Conservation (phyloP, 2,329 filamentous ascomycete genomes). For the Aspergillus carbonarius region DNA sequence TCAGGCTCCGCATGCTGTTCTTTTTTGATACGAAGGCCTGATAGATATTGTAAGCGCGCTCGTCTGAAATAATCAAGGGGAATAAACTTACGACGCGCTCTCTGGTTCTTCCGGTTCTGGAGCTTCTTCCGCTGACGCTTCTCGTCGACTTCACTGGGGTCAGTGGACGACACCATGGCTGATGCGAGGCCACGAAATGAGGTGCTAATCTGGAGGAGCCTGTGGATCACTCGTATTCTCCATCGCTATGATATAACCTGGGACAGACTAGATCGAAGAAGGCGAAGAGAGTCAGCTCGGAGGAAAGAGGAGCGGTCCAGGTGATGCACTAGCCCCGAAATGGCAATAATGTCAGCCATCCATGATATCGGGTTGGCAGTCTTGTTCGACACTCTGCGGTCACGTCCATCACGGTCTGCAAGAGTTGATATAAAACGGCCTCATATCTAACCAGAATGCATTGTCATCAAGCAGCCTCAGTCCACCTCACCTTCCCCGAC, state of each 20-base stretch:
- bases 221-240: neutral
- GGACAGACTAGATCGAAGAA: neutral
- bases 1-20: neutral
- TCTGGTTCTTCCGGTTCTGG: slow-evolving; percentile 18
- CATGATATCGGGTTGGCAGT: too few relatives aligned
- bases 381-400: neutral
- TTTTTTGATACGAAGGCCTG: slow-evolving; percentile 9
- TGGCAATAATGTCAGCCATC: slow-evolving; percentile 1
- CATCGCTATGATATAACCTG: neutral
- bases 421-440: neutral
- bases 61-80: neutral
- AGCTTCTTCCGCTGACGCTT: slow-evolving; percentile 11
- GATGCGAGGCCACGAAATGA: neutral
- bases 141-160: neutral
- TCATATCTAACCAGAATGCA: neutral
- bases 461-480: neutral
- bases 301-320: neutral
- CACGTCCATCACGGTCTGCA: neutral
- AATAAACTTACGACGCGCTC: slow-evolving; percentile 15
- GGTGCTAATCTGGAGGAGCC: neutral
- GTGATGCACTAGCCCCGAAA: neutral
- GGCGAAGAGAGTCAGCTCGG: neutral
- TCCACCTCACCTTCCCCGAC: neutral
- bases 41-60: neutral
- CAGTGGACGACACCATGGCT: neutral